phyloP scores from a whole-genome alignment of 1,284 basidiomycete species.

The Xerocomus nothofagi region DNA sequence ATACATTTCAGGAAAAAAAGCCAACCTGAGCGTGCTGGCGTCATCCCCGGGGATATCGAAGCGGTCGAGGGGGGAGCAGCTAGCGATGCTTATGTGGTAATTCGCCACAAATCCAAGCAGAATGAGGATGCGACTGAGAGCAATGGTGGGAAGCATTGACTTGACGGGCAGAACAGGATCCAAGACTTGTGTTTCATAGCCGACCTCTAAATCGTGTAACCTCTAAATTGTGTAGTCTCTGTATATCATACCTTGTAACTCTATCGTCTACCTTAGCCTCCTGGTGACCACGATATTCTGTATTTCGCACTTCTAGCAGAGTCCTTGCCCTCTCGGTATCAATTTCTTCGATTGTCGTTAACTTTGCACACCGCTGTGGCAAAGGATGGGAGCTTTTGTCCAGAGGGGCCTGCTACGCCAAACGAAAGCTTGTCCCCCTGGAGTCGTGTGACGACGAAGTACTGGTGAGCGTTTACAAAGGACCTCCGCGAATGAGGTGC shows the following conservation, averaged over 20 bases:
- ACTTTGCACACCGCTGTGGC: no score
- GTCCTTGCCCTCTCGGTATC: no score
- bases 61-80: conserved; percentile 44
- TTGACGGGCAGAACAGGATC: not conserved
- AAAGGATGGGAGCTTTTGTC: no score
- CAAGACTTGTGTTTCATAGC: not conserved
- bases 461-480: no score
- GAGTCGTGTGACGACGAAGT: no score
- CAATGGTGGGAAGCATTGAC: conserved; percentile 10
- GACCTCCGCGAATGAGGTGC: no score
- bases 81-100: conserved; percentile 48
- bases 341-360: no score
- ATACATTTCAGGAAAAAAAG: conserved; percentile 34
- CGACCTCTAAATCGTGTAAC: not conserved
- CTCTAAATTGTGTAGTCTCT: not conserved
- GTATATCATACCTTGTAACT: conserved; percentile 25
- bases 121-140: conserved; percentile 9
- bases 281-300: not conserved
- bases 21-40: conserved; percentile 43
- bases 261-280: not conserved
- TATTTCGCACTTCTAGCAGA: not conserved
- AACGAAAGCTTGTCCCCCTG: no score
- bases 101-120: conserved; percentile 45
- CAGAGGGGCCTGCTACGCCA: no score
- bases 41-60: conserved; percentile 50